Evolutionary conservation across 345 rosid genomes (phyloP).

Genomic region (Rubroshorea leprosula): DNA sequence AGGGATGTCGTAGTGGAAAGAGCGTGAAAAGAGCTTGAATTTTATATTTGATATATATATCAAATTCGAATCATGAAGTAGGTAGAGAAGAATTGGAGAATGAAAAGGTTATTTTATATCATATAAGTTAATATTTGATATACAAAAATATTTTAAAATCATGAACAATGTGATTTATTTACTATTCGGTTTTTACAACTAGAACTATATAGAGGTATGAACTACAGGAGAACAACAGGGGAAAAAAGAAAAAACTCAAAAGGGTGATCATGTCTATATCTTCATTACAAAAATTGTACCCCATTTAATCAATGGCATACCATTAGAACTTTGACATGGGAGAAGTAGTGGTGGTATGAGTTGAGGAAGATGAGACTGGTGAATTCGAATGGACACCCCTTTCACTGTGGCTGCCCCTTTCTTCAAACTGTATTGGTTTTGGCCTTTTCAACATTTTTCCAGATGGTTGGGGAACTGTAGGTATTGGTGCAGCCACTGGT

Average conservation of each 20-base stretch:
- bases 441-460: slow-evolving; percentile 7
- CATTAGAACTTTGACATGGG: slow-evolving; percentile 24
- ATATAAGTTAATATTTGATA: no score
- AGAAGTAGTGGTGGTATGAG: slow-evolving; percentile 52
- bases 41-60: no score
- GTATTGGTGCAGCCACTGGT: slow-evolving; percentile 35
- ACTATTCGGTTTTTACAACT: no score
- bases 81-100: no score
- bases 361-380: slow-evolving; percentile 67
- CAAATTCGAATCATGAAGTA: no score
- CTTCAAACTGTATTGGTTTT: slow-evolving; percentile 29
- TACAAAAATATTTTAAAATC: no score
- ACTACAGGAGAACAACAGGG: not conserved
- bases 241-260: not conserved
- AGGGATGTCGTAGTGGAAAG: no score
- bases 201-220: no score
- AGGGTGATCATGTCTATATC: no score
- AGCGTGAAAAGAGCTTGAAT: no score
- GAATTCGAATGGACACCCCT: slow-evolving; percentile 40
- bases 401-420: slow-evolving; percentile 37
- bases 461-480: slow-evolving; percentile 9
- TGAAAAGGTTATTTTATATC: no score
- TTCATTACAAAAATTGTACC: slow-evolving; percentile 38
- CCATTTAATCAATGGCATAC: not conserved
- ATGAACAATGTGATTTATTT: no score